Evolutionary conservation across 2,329 filamentous ascomycete genomes (phyloP).

Genomic region (Beauveria bassiana): DNA sequence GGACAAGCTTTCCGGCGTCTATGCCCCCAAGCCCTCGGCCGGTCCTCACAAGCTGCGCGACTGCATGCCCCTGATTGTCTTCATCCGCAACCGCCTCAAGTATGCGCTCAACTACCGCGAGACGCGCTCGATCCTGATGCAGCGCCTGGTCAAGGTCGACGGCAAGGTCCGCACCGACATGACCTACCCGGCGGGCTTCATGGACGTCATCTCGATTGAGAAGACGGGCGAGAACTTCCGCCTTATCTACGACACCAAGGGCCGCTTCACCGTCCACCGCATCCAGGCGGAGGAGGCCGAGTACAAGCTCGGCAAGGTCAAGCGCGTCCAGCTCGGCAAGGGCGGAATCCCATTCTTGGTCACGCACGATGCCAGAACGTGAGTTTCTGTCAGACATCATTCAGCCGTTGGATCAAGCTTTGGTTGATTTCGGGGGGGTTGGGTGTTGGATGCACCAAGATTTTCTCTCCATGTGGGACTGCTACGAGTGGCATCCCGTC

Average conservation of each 20-base stretch:
- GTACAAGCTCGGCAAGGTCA: slow-evolving; percentile 99
- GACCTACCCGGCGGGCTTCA: slow-evolving; percentile 97
- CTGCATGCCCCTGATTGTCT: slow-evolving; percentile 97
- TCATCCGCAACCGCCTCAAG: slow-evolving; percentile 95
- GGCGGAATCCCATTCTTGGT: slow-evolving; percentile 99
- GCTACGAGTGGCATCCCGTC: background rate
- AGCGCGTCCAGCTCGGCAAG: slow-evolving; percentile 98
- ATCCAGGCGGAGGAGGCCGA: slow-evolving; percentile 97
- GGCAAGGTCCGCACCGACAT: slow-evolving; percentile 98
- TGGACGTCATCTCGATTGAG: slow-evolving; percentile 99
- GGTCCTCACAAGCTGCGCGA: slow-evolving; percentile 99
- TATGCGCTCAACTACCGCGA: slow-evolving; percentile 99
- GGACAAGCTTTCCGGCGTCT: slow-evolving; percentile 96
- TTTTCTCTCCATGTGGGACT: background rate
- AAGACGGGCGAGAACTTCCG: slow-evolving; percentile 99
- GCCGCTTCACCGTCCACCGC: slow-evolving; percentile 99
- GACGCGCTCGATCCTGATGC: slow-evolving; percentile 96
- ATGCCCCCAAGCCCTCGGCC: slow-evolving; percentile 60
- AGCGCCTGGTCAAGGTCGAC: slow-evolving; percentile 99
- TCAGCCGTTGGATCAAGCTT: slow-evolving; percentile 99
- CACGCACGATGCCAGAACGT: slow-evolving; percentile 99
- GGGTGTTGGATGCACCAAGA: background rate
- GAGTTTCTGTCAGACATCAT: slow-evolving; percentile 93
- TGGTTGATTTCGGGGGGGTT: slow-evolving; percentile 52
- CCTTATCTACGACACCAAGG: slow-evolving; percentile 99